Base-by-base conservation (phyloP, 1,284 basidiomycete species). In the Ustilago curta region DNA sequence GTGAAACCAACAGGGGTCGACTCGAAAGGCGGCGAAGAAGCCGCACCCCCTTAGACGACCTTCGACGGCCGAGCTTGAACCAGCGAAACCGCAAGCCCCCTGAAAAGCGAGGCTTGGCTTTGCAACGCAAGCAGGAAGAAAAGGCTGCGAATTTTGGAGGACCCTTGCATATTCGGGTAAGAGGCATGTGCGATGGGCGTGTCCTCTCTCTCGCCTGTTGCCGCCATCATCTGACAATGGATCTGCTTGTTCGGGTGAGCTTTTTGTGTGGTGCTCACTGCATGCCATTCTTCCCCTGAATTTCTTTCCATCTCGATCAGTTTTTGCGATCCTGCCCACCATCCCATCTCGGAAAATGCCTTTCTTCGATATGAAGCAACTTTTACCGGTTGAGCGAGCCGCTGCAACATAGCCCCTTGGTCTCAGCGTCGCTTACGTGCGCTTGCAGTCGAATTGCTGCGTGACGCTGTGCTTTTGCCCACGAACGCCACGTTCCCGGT, bases 251-350 rank as follows among this genome's bases (percentile, higher is more conserved):
- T 54, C 52, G 52, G 42, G 44, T 54, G 19, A 18, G 51, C 51
- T 53, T 23, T 23, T 29, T 12, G 35, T 16, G 14, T 14, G 35
- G 14, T 14, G 35, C 35, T 37, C n/a, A 40, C 25, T 53, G 51
- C 51, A 53, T 53, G 32, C 39, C 51, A 53, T 42, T 42, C 51
- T 40, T 40, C 51, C 51, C 51, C 51, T 53, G 51, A 42, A 39
- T 29, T n/a, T 18, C 5, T 14, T 27, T 18, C 50, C 39, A 8
- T 53, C 25, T 4, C 39, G 25, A 29, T 42, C 39, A 53, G 25
- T 53, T 27, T 6, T 21, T 25, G 3, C 5, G 5, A 29, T 47
- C 21, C 21, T 16, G 44, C 44, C 44, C 25, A 25, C 12, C 21
- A 23, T 45, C 43, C 19, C 19, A 32, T 32, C 11, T 45, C 25